Evolutionary conservation across 768 basidiomycete species (phyloP), one percentile per base, ranked within the genome.

Genomic region (Kockovaella imperatae): DNA sequence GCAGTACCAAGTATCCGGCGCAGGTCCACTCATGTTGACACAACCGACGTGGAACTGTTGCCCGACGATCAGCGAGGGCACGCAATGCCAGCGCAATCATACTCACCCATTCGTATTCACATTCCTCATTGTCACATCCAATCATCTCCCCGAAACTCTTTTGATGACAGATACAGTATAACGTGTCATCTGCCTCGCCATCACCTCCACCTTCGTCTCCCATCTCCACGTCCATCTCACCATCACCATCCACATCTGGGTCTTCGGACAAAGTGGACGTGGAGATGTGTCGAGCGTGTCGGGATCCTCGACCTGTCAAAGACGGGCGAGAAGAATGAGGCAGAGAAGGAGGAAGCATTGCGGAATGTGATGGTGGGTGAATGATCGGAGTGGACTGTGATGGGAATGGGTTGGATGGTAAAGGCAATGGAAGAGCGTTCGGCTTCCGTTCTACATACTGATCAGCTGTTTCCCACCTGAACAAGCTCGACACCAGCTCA

Each of bases 141-240:
- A 95, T 86, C 89, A 95, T 93, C 74, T 90, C 84, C 30, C 90
- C 90, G 59, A 83, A 90, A 62, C 86, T 88, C 51, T 81, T 77
- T 15, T 83, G 75, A 56, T 86, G 77, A 70, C 90, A 96, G 75
- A 82, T 77, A 72, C 90, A 96, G 65, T 96, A 93, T 13, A 78
- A 77, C 59, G 76, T 79, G 44, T 78, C 81, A 61, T 73, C 84
- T 42, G 76, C 77, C n/a, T 76, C 79, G 5, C 44, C 66, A 23
- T 61, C 69, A 34, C 82, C 85, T 10, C 72, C 77, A 34, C 73
- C 77, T 24, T 75, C 76, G 1, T 70, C 74, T n/a, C 74, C 75
- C 36, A 67, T 69, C 0, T 63, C 80, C 31, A 76, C 49, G 26
- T 55, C 54, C 15, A 18, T 28, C 2, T 53, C 51, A 8, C 21